Base-by-base conservation (phyloP, 2,329 filamentous ascomycete species). In the Bipolaris gigantea region DNA sequence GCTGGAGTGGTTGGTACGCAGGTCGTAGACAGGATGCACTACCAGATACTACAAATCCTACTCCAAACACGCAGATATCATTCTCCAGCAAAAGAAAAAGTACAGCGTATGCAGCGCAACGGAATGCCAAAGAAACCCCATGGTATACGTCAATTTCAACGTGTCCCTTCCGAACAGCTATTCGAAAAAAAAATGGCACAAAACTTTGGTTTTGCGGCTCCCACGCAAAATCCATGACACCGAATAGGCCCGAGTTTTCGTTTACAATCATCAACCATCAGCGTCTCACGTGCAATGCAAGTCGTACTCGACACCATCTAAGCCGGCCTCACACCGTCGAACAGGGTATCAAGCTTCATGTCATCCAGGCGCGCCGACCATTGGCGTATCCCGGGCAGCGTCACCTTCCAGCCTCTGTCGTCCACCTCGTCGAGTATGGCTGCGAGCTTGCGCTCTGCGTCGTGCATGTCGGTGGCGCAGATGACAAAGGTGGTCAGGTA, bases 1-100 rank as follows among this genome's bases (percentile, higher is more conserved):
- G 63, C 64, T 88, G 63, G 59, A 55, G 49, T 78, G 76, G 76
- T 63, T 78, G 63, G 43, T 77, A n/a, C 68, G 73, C 55, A 69
- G 34, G 32, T 36, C 39, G 9, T 50, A 35, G 19, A 16, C 4
- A 1, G 18, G 23, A 42, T 3, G 16, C 7, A 2, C n/a, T n/a
- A 13, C 18, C 4, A 25, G 5, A 27, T n/a, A 27, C 16, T 40
- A 8, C 21, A 23, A 15, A 41, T 27, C 15, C 6, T 39, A 23
- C 11, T 23, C 36, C 4, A 23, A 39, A 39, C 13, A 23, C 23
- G 19, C 36, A 8, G n/a, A 27, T 27, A 9, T 27, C 25, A 27
- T 9, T 27, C 23, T 2, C 9, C 13, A 23, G 15, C 13, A 19
- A 23, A 23, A 23, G 4, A 23, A 23, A 23, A 23, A 23, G 7